phyloP scores from a whole-genome alignment of 371 early-diverging fungal species.

The Zychaea mexicana region DNA sequence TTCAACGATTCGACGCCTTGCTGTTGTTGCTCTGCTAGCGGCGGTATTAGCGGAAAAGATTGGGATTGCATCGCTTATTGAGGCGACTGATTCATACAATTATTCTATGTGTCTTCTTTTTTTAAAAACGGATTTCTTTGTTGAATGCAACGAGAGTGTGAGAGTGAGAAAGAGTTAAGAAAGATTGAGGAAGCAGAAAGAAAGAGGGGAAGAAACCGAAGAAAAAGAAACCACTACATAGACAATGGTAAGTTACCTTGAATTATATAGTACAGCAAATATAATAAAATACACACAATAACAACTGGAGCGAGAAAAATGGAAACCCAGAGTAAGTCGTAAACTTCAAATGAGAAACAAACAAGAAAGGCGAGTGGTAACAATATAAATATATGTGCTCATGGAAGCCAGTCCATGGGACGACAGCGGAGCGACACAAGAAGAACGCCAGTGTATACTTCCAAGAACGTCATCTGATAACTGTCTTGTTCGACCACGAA shows the following conservation, averaged over 20 bases:
- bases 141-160: background rate
- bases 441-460: no score
- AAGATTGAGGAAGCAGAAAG: background rate
- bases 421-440: no score
- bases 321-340: no score
- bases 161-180: background rate
- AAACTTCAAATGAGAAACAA: no score
- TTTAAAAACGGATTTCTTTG: background rate
- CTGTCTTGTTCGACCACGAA: no score
- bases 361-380: no score
- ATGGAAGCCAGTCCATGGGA: no score
- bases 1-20: slow-evolving; percentile 32
- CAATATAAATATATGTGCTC: no score
- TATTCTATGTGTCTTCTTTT: background rate
- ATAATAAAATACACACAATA: background rate
- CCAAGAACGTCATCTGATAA: no score
- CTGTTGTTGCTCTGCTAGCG: background rate
- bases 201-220: no score
- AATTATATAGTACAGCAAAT: slow-evolving; percentile 3
- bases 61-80: slow-evolving; percentile 7
- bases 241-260: background rate
- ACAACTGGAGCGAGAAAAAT: background rate
- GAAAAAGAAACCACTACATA: no score
- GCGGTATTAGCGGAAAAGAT: slow-evolving; percentile 3
- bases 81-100: background rate